A percentile compares a stretch with the other conserved stretches of the same genome.
Evolutionary conservation across 108 stramenopile genomes (phyloP).

Genomic region (Fragilariopsis cylindrus): DNA sequence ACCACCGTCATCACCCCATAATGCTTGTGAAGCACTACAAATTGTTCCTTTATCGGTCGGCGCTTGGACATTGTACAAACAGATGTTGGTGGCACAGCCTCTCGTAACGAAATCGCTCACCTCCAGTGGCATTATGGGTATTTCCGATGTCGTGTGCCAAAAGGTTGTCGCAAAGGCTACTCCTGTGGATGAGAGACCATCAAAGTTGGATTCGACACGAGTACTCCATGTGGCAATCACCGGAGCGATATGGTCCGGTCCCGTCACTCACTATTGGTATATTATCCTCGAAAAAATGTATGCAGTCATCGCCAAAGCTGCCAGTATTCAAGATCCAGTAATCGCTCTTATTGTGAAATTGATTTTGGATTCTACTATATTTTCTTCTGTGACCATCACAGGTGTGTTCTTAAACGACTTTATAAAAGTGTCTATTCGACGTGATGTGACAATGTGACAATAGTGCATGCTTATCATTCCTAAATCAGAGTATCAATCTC

Average conservation of each 20-base stretch:
- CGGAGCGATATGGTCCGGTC: conserved; percentile 27
- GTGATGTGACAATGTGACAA: too few species aligned
- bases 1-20: neutral
- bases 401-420: neutral
- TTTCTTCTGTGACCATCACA: conserved; percentile 16
- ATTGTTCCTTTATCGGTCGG: neutral
- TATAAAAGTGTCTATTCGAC: neutral
- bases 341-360: conserved; percentile 15
- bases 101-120: conserved; percentile 28
- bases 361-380: conserved; percentile 28
- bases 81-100: conserved; percentile 19
- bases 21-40: neutral
- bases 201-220: conserved; percentile 16
- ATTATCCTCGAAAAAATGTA: conserved; percentile 26
- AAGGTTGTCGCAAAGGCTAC: conserved; percentile 3
- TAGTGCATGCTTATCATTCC: too few species aligned
- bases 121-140: conserved; percentile 13
- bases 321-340: conserved; percentile 12
- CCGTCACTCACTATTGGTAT: conserved; percentile 30
- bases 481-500: too few species aligned
- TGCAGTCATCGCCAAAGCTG: conserved; percentile 11
- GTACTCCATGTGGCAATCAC: conserved; percentile 27
- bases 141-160: conserved; percentile 30
- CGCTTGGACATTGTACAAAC: conserved; percentile 25
- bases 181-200: conserved; percentile 7